These are phyloP conservation scores for Geranium rotundifolium DNA, from an alignment of 345 rosid species.

Conservation along the genomic window DNA sequence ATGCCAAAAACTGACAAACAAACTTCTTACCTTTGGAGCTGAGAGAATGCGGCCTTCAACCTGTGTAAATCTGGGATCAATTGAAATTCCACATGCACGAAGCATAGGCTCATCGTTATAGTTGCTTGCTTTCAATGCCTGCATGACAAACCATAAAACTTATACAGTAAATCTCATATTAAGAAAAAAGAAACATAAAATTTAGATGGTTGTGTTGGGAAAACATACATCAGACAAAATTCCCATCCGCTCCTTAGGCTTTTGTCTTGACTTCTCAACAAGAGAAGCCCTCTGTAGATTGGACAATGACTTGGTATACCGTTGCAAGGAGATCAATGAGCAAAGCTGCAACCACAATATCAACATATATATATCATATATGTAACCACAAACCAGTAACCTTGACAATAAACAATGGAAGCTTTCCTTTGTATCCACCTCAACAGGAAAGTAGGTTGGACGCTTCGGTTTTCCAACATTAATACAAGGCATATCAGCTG, in stretches of 20 bases:
- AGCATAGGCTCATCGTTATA: slow-evolving; percentile 65
- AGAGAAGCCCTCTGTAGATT: slow-evolving; percentile 62
- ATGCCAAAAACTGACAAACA: not conserved
- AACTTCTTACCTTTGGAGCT: slow-evolving; percentile 51
- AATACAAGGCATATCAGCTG: slow-evolving; percentile 68
- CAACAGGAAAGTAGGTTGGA: slow-evolving; percentile 70
- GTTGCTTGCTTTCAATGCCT: slow-evolving; percentile 59
- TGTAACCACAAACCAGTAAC: not conserved
- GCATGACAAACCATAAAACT: slow-evolving; percentile 1
- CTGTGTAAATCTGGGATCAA: slow-evolving; percentile 42
- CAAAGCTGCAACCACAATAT: slow-evolving; percentile 33
- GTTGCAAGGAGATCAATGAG: slow-evolving; percentile 65
- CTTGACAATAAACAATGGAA: not conserved
- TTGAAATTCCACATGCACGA: slow-evolving; percentile 57
- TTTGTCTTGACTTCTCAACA: slow-evolving; percentile 89
- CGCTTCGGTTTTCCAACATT: slow-evolving; percentile 90
- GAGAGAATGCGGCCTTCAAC: slow-evolving; percentile 72
- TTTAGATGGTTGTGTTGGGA: not conserved
- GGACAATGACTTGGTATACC: slow-evolving; percentile 71
- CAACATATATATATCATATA: no score
- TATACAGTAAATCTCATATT: not conserved
- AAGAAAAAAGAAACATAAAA: slow-evolving; percentile 3
- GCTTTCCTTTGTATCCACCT: slow-evolving; percentile 26
- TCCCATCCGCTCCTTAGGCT: slow-evolving; percentile 78
- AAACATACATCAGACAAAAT: slow-evolving; percentile 45